These are phyloP conservation scores for Ophiocordyceps camponoti-saundersi DNA, from an alignment of 2,329 filamentous ascomycete species.

Conservation along the genomic window DNA sequence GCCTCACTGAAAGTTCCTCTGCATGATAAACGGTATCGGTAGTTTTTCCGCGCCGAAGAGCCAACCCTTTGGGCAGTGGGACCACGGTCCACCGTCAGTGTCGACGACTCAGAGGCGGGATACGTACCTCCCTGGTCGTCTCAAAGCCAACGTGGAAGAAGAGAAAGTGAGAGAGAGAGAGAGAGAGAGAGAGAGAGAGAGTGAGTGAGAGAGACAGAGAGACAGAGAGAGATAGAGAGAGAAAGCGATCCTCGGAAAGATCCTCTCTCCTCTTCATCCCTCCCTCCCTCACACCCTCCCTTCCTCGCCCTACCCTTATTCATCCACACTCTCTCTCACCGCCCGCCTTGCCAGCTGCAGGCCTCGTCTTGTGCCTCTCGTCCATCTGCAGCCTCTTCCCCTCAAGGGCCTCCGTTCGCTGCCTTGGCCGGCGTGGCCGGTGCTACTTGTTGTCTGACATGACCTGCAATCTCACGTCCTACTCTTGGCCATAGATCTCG, in stretches of 20 bases:
- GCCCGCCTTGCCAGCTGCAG: too few relatives aligned
- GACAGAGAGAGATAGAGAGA: too few relatives aligned
- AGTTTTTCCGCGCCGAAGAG: neutral
- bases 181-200: neutral
- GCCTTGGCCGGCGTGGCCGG: slow-evolving; percentile 1
- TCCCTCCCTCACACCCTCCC: neutral
- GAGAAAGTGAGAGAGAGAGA: neutral
- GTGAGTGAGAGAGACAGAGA: too few relatives aligned
- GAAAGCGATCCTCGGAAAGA: neutral
- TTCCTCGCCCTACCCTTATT: neutral
- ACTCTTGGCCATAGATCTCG: neutral
- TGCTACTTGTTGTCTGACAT: slow-evolving; percentile 4
- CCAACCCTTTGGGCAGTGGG: too few relatives aligned
- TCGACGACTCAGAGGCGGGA: neutral
- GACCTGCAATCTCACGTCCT: slow-evolving; percentile 3
- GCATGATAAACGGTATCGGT: neutral
- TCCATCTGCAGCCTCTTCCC: neutral
- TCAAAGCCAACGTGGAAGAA: slow-evolving; percentile 2
- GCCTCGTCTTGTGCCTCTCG: neutral
- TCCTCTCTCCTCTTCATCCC: neutral
- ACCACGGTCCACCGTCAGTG: neutral
- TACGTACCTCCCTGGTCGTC: neutral
- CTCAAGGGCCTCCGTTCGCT: neutral
- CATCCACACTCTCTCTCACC: neutral
- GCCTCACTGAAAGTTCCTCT: too few relatives aligned